A percentile compares a stretch with the other conserved stretches of the same genome.
Conservation (phyloP, 139 green algal species). For the Spirogloea muscicola region DNA sequence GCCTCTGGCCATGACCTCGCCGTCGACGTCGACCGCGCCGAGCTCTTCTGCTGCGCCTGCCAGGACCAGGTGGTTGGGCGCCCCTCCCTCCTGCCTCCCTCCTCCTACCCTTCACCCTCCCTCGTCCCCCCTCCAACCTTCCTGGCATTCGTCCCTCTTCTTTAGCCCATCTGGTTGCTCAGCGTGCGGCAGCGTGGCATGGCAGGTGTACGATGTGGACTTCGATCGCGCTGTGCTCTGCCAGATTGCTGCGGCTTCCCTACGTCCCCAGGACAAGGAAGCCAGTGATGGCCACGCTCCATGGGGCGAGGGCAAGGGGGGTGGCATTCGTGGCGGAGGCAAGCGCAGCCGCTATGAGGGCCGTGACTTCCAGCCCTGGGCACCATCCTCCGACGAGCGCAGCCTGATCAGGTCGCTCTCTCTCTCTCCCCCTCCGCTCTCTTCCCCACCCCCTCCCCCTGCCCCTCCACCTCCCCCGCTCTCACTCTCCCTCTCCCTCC, state of each 20-base stretch:
- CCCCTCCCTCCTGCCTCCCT: too few relatives aligned
- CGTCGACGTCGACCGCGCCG: conserved; percentile 57
- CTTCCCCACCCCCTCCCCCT: too few relatives aligned
- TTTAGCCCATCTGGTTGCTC: too few relatives aligned
- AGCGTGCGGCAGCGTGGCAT: too few relatives aligned
- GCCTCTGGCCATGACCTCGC: conserved; percentile 49
- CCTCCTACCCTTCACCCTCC: too few relatives aligned
- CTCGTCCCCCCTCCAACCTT: too few relatives aligned
- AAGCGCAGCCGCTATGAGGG: background rate
- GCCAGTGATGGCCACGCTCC: background rate
- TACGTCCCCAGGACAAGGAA: background rate
- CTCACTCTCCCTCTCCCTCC: too few relatives aligned
- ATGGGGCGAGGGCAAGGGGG: background rate
- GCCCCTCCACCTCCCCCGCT: too few relatives aligned
- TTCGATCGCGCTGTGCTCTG: conserved; percentile 62
- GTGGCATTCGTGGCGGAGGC: background rate
- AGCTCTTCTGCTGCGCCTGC: conserved; percentile 74
- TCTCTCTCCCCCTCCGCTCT: background rate
- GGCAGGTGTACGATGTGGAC: conserved; percentile 56
- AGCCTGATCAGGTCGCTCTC: background rate
- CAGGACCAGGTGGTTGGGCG: too few relatives aligned
- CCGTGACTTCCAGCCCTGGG: background rate
- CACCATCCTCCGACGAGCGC: background rate
- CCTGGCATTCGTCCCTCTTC: too few relatives aligned
- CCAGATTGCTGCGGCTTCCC: background rate